phyloP scores from a whole-genome alignment of 306 rosid genomes.

The Castanospermum australe region DNA sequence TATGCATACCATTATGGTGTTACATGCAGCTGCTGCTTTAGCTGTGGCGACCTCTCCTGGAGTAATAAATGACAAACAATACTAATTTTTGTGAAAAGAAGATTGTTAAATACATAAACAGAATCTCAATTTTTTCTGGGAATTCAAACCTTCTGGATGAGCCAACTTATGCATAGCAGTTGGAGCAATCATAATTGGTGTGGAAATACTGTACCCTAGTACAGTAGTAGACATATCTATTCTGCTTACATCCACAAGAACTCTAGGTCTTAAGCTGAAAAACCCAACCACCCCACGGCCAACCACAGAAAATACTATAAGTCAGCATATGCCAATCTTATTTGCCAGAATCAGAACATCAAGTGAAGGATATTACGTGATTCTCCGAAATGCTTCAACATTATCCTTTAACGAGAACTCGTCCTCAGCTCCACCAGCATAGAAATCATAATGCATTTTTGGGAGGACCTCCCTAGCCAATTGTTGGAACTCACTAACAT shows the following conservation, averaged over 20 bases:
- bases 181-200: constrained; percentile 67
- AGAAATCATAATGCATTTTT: constrained; percentile 62
- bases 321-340: not conserved
- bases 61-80: not conserved
- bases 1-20: constrained; percentile 64
- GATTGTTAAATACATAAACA: not conserved
- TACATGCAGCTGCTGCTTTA: constrained; percentile 66
- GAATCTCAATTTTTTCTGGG: not conserved
- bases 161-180: constrained; percentile 56
- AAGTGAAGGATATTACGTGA: constrained; percentile 38
- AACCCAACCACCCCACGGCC: not conserved
- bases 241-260: constrained; percentile 70
- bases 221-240: constrained; percentile 55
- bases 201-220: constrained; percentile 51
- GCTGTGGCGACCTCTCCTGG: constrained; percentile 79
- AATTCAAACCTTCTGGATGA: constrained; percentile 54
- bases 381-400: constrained; percentile 55
- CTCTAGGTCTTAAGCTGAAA: constrained; percentile 61
- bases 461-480: constrained; percentile 60
- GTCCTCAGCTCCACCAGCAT: constrained; percentile 70
- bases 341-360: not conserved
- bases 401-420: constrained; percentile 54
- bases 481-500: constrained; percentile 60
- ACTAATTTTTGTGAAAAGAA: not conserved
- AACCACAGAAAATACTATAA: not conserved